These are phyloP conservation scores for Naganishia vaughanmartiniae DNA, from an alignment of 768 basidiomycete species.

Conservation along the genomic window DNA sequence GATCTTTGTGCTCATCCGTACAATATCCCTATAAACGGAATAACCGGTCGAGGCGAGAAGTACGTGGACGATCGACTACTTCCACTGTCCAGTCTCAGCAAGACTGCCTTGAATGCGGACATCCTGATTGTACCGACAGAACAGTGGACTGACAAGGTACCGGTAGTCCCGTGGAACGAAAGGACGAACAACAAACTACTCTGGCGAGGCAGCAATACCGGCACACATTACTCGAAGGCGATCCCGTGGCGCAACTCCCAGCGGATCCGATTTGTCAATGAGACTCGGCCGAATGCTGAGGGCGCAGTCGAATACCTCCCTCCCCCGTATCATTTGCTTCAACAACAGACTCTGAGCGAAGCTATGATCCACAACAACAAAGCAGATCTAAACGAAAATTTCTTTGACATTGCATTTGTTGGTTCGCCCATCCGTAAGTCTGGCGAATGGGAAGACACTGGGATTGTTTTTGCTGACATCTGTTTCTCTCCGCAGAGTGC, in stretches of 20 bases:
- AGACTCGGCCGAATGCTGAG: neutral
- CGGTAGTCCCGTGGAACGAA: conserved; percentile 42
- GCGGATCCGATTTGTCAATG: conserved; percentile 39
- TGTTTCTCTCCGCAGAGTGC: conserved; percentile 34
- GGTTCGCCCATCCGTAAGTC: conserved; percentile 42
- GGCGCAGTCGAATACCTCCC: conserved; percentile 5
- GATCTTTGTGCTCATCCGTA: conserved; percentile 35
- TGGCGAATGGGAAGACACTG: neutral
- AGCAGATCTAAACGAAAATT: conserved; percentile 29
- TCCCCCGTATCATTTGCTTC: neutral
- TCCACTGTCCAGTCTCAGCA: conserved; percentile 33
- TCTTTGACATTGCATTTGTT: conserved; percentile 43
- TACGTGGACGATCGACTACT: conserved; percentile 22
- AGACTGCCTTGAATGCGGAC: conserved; percentile 34
- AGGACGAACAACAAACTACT: conserved; percentile 44
- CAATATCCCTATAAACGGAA: conserved; percentile 31
- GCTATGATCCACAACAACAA: neutral
- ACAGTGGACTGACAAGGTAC: conserved; percentile 31
- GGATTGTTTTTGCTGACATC: neutral
- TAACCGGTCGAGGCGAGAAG: conserved; percentile 16
- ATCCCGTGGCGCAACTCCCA: conserved; percentile 43
- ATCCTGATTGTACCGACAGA: conserved; percentile 35
- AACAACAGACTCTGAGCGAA: neutral
- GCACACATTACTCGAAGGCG: conserved; percentile 38
- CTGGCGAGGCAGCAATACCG: conserved; percentile 50